phyloP scores from a whole-genome alignment of 768 basidiomycete genomes.

The Mycena epipterygia region DNA sequence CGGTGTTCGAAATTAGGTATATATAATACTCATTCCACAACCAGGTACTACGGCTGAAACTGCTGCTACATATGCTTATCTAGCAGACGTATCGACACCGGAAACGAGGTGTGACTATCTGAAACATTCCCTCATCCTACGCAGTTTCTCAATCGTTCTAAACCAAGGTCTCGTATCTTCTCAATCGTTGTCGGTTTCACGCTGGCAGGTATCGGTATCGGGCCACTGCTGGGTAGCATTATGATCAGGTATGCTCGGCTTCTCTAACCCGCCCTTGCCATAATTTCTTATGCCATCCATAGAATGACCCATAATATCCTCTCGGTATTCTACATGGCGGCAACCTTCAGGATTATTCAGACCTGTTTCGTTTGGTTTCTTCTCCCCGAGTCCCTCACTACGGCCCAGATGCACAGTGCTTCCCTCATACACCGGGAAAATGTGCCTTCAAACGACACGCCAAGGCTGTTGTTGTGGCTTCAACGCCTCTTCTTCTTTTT shows the following conservation, averaged over 20 bases:
- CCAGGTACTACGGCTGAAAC: slow-evolving; percentile 64
- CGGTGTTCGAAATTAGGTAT: neutral
- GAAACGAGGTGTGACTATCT: slow-evolving; percentile 59
- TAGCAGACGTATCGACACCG: slow-evolving; percentile 75
- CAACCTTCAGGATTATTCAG: slow-evolving; percentile 63
- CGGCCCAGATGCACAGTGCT: slow-evolving; percentile 59
- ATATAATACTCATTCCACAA: slow-evolving; percentile 31
- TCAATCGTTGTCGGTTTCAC: slow-evolving; percentile 76
- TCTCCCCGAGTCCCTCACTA: slow-evolving; percentile 84
- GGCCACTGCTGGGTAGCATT: slow-evolving; percentile 79
- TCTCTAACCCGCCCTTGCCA: neutral
- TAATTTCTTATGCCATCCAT: neutral
- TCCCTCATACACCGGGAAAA: slow-evolving; percentile 52
- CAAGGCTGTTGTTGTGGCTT: slow-evolving; percentile 47
- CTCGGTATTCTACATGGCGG: slow-evolving; percentile 80
- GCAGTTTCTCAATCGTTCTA: slow-evolving; percentile 14
- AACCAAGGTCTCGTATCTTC: slow-evolving; percentile 70
- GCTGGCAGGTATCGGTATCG: slow-evolving; percentile 82
- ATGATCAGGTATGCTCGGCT: slow-evolving; percentile 58
- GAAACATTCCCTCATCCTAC: neutral
- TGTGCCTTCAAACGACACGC: slow-evolving; percentile 32
- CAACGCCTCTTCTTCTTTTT: slow-evolving; percentile 72
- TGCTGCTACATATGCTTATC: slow-evolving; percentile 74
- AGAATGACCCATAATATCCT: slow-evolving; percentile 63
- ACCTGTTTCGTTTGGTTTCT: slow-evolving; percentile 65